These are phyloP conservation scores for Salix arbutifolia DNA, from an alignment of 345 rosid genomes.

Conservation along the genomic window DNA sequence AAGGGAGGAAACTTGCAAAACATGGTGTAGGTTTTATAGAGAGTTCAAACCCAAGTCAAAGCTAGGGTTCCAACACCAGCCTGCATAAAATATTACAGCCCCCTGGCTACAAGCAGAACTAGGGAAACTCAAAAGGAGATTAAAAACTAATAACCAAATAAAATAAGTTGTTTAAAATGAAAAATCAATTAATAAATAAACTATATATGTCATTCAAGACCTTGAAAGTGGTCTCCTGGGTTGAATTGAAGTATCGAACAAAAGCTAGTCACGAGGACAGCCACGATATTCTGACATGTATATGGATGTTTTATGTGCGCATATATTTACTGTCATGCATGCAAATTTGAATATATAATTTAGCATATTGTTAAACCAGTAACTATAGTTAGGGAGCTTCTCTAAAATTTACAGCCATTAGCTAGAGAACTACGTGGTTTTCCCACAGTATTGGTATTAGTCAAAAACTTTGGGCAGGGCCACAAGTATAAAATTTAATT, in stretches of 20 bases:
- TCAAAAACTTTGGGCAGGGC: background rate
- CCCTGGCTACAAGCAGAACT: slow-evolving; percentile 28
- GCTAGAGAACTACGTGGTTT: background rate
- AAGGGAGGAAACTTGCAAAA: slow-evolving; percentile 29
- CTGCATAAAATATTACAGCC: slow-evolving; percentile 20
- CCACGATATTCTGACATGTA: background rate
- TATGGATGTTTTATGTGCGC: slow-evolving; percentile 5
- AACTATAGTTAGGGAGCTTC: background rate
- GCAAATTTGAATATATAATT: background rate
- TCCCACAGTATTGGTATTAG: background rate
- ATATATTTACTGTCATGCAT: background rate
- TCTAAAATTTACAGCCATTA: background rate
- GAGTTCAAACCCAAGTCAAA: slow-evolving; percentile 37
- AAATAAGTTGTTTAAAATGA: background rate
- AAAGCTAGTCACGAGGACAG: background rate
- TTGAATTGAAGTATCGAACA: background rate
- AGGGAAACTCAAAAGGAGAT: slow-evolving; percentile 20
- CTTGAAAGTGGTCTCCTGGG: slow-evolving; percentile 14
- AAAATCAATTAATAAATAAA: background rate
- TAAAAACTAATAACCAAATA: background rate
- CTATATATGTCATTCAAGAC: slow-evolving; percentile 3
- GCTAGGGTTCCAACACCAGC: slow-evolving; percentile 35
- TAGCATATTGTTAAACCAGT: background rate
- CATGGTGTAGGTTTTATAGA: slow-evolving; percentile 33
- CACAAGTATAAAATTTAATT: background rate